Conservation (phyloP, 805 yeast species). For the Candida quercuum region DNA sequence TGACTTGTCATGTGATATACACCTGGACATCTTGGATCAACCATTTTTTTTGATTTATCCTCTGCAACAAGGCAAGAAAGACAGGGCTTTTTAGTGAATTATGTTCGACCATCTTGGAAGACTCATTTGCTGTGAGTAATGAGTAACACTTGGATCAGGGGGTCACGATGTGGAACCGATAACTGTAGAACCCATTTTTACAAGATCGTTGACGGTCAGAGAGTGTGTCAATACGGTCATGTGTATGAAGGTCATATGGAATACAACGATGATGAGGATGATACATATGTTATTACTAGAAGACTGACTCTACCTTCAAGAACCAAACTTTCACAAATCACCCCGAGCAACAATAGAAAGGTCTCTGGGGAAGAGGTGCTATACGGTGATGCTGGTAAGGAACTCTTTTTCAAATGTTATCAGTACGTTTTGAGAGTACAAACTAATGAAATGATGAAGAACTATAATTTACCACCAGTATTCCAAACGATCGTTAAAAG, state of each 20-base stretch:
- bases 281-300: slow-evolving; percentile 42
- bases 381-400: slow-evolving; percentile 45
- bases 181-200: slow-evolving; percentile 82
- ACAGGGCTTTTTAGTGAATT: neutral
- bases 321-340: slow-evolving; percentile 28
- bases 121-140: slow-evolving; percentile 2
- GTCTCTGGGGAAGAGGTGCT: slow-evolving; percentile 11
- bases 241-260: slow-evolving; percentile 77
- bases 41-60: neutral
- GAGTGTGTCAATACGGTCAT: slow-evolving; percentile 88
- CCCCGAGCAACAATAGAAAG: too few relatives aligned
- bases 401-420: slow-evolving; percentile 38
- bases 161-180: slow-evolving; percentile 83
- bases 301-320: slow-evolving; percentile 46
- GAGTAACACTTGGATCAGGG: slow-evolving; percentile 39
- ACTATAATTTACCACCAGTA: slow-evolving; percentile 24
- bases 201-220: slow-evolving; percentile 67
- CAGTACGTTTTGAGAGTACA: slow-evolving; percentile 51
- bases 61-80: too few relatives aligned
- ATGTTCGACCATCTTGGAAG: neutral
- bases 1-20: too few relatives aligned
- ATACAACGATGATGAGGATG: slow-evolving; percentile 78
- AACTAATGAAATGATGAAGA: slow-evolving; percentile 32
- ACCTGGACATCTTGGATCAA: too few relatives aligned
- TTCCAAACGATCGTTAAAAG: slow-evolving; percentile 31